These are phyloP conservation scores for Auricularia sp. DNA, from an alignment of 768 basidiomycete species.

Conservation along the genomic window DNA sequence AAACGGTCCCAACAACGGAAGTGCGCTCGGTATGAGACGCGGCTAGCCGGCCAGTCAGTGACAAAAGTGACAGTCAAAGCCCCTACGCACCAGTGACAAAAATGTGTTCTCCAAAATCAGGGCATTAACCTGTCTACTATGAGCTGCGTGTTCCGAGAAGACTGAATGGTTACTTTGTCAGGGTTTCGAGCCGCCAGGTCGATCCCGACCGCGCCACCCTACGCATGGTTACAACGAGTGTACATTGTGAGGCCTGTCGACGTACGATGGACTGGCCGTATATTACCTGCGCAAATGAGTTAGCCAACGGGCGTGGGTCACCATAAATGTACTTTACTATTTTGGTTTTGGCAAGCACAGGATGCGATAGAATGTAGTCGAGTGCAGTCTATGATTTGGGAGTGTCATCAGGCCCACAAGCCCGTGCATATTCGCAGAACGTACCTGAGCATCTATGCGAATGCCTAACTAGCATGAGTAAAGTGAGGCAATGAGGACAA, in stretches of 20 bases:
- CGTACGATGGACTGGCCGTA: slow-evolving; percentile 67
- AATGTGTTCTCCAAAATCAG: slow-evolving; percentile 93
- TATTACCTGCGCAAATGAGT: slow-evolving; percentile 37
- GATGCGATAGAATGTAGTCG: slow-evolving; percentile 60
- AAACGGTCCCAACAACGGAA: slow-evolving; percentile 65
- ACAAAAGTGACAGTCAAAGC: background rate
- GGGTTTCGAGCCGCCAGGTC: slow-evolving; percentile 77
- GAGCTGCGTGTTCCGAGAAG: slow-evolving; percentile 1
- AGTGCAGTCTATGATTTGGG: slow-evolving; percentile 33
- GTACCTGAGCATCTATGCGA: slow-evolving; percentile 75
- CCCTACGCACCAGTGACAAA: slow-evolving; percentile 45
- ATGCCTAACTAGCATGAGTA: slow-evolving; percentile 39
- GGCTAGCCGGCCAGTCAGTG: slow-evolving; percentile 23
- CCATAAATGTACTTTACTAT: slow-evolving; percentile 40
- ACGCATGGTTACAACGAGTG: slow-evolving; percentile 19
- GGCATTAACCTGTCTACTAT: slow-evolving; percentile 47
- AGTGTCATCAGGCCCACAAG: background rate
- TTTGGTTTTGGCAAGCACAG: slow-evolving; percentile 51
- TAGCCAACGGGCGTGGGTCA: background rate
- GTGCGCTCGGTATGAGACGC: slow-evolving; percentile 65
- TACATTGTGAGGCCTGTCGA: background rate
- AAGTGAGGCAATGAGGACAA: background rate
- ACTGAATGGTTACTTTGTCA: slow-evolving; percentile 36
- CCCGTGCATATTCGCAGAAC: slow-evolving; percentile 10
- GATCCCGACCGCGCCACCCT: slow-evolving; percentile 84